These are phyloP conservation scores for Acanthamoeba sp. DNA, from an alignment of 208 protist species.

Conservation along the genomic window DNA sequence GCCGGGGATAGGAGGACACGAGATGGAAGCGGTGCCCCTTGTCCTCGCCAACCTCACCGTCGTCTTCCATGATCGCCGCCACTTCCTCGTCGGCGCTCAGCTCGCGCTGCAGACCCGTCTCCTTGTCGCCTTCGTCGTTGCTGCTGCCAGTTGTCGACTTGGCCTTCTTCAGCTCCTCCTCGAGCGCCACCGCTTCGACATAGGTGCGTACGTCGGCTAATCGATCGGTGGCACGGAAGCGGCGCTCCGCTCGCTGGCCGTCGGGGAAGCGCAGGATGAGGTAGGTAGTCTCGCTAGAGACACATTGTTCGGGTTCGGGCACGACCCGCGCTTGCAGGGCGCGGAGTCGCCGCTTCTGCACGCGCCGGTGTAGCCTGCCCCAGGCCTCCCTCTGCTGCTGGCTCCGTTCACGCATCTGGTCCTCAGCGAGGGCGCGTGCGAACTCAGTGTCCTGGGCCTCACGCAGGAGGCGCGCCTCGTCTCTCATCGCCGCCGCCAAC, in stretches of 20 bases:
- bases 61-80: neutral
- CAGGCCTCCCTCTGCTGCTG: neutral
- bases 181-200: neutral
- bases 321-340: neutral
- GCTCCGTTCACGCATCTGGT: neutral
- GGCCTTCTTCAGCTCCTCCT: neutral
- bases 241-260: neutral
- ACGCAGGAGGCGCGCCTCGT: constrained; percentile 17
- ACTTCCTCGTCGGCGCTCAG: neutral
- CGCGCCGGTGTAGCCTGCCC: neutral
- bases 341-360: neutral
- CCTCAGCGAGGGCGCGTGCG: neutral
- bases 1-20: constrained; percentile 9
- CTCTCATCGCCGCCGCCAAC: neutral
- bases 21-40: neutral
- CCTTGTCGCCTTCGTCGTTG: neutral
- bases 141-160: neutral
- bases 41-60: neutral
- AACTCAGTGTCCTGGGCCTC: constrained; percentile 7
- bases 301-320: neutral
- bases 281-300: neutral
- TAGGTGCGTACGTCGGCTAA: neutral
- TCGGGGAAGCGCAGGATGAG: constrained; percentile 31
- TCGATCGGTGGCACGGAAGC: neutral
- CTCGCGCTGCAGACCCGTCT: neutral